Percentiles rank a stretch among this genome's conserved stretches.
Conservation (phyloP, 2,329 filamentous ascomycete species). For the Colletotrichum echinochloae region DNA sequence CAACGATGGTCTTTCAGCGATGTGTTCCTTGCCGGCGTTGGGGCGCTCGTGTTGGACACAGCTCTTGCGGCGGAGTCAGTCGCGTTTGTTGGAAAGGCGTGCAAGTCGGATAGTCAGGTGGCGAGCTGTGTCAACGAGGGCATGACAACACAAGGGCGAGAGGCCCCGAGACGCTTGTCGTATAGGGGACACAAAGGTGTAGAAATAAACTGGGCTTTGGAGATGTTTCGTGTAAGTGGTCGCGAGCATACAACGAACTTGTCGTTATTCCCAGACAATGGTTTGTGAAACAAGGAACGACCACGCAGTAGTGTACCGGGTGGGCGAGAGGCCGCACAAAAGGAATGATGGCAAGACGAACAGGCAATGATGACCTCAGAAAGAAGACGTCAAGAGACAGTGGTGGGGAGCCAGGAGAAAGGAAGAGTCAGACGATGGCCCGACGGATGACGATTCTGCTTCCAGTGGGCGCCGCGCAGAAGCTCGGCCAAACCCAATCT, state of each 20-base stretch:
- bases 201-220: constrained; percentile 32
- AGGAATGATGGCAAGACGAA: constrained; percentile 16
- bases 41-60: constrained; percentile 14
- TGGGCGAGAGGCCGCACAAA: constrained; percentile 30
- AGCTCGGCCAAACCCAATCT: constrained; percentile 31
- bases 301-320: constrained; percentile 7
- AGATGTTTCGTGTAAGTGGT: constrained; percentile 27
- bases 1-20: constrained; percentile 12
- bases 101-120: constrained; percentile 27
- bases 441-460: constrained; percentile 41
- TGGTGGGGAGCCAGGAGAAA: constrained; percentile 3
- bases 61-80: constrained; percentile 24
- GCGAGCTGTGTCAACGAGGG: constrained; percentile 17
- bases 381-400: constrained; percentile 2
- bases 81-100: constrained; percentile 13
- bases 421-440: constrained; percentile 31
- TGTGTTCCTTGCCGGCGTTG: constrained; percentile 5
- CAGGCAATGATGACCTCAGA: constrained; percentile 32
- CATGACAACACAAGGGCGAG: background rate
- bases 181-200: constrained; percentile 30
- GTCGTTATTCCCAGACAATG: constrained; percentile 28
- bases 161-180: background rate
- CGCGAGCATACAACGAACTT: constrained; percentile 26
- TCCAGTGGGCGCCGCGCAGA: constrained; percentile 26
- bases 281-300: constrained; percentile 16